Evolutionary conservation across 2,329 filamentous ascomycete species (phyloP), one percentile per base, ranked within the genome.

Genomic region (Pyrenophora seminiperda): DNA sequence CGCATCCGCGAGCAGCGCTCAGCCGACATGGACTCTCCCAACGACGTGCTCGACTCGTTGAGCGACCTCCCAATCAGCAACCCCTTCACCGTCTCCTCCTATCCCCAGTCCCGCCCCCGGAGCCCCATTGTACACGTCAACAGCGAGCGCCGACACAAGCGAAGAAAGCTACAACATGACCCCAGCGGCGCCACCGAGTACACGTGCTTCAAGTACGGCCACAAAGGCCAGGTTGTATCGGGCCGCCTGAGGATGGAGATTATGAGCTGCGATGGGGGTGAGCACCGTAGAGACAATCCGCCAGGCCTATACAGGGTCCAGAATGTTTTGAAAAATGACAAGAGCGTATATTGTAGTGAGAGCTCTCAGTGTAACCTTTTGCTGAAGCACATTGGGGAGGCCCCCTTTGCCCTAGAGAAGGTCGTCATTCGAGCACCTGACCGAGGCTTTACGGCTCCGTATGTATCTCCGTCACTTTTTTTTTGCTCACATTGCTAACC

Each of bases 281-380:
- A 80, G 51, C 83, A 82, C 62, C 79, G 82, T 41, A 85, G 87
- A 54, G 83, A 86, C 61, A 75, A 72, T 14, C 68, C 78, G 46
- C 75, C 79, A 9, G 76, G 76, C 29, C 74, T 73, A 22, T 71
- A 73, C 56, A 58, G 60, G 14, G 63, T 72, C 10, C 89, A 92
- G 61, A 96, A 96, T 69, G 86, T 97, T 20, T 79, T 97, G 54
- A 85, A 83, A 60, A 86, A 92, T 69, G 90, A 97, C 72, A 80
- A 81, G 50, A 89, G 88, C 9, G 90, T 96, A 2, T 97, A 97
- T 69, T 95, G 91, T 74, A 96, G 91, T 30, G 90, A 93, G 70
- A 86, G 85, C n/a, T 88, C 88, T 54, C 83, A 86, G 50, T 97
- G 91, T 76, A 96, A 96, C 67, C 84, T 97, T 61, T 80, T 97